Percentiles rank a stretch among this genome's conserved stretches.
phyloP scores from a whole-genome alignment of 768 basidiomycete genomes.

The Amanita muscaria region DNA sequence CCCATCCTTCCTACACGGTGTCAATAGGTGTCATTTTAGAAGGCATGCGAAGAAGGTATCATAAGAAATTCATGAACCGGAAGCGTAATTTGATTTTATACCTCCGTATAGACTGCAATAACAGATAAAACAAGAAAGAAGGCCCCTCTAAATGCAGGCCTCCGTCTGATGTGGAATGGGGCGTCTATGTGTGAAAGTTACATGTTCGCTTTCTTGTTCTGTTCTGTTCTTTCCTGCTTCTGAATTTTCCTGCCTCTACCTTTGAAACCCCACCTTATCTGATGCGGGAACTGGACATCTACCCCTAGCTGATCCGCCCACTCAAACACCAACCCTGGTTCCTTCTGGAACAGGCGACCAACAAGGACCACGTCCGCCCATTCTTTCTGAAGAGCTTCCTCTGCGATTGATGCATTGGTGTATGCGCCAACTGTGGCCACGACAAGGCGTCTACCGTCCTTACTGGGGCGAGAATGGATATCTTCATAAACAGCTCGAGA shows the following conservation, averaged over 20 bases:
- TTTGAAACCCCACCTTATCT: conserved; percentile 47
- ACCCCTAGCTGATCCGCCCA: conserved; percentile 53
- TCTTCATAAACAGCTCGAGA: conserved; percentile 43
- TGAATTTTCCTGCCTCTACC: conserved; percentile 19
- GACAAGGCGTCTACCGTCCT: conserved; percentile 15
- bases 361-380: conserved; percentile 52
- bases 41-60: too few relatives aligned
- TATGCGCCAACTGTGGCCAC: conserved; percentile 44
- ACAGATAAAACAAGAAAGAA: too few relatives aligned
- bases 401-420: conserved; percentile 44
- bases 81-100: too few relatives aligned
- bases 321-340: conserved; percentile 42
- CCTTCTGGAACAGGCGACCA: conserved; percentile 50
- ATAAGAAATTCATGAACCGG: too few relatives aligned
- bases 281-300: conserved; percentile 34
- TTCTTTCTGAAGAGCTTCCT: conserved; percentile 46
- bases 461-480: conserved; percentile 23
- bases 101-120: too few relatives aligned
- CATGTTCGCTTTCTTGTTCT: background rate
- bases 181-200: too few relatives aligned
- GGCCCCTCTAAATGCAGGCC: too few relatives aligned
- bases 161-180: too few relatives aligned
- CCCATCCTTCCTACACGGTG: too few relatives aligned
- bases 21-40: too few relatives aligned
- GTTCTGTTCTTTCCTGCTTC: background rate